phyloP scores from a whole-genome alignment of 768 basidiomycete genomes.

The Trametopsis cervina region DNA sequence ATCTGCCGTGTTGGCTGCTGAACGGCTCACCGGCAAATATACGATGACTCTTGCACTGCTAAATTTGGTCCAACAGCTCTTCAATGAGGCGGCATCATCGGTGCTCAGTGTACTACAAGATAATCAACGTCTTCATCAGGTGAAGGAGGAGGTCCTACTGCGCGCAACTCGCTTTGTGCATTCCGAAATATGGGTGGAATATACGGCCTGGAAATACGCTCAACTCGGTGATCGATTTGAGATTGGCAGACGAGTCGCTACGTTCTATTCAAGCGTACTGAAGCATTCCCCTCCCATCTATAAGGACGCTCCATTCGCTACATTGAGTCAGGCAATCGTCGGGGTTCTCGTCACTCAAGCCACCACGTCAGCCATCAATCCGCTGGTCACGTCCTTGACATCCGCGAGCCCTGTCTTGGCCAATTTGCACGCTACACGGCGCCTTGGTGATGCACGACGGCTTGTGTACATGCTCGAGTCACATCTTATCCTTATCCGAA shows the following conservation, averaged over 20 bases:
- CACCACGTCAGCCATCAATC: slow-evolving; percentile 74
- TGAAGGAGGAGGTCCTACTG: slow-evolving; percentile 81
- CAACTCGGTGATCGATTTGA: slow-evolving; percentile 80
- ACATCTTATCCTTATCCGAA: slow-evolving; percentile 52
- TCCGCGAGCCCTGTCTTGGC: slow-evolving; percentile 51
- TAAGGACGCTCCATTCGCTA: slow-evolving; percentile 49
- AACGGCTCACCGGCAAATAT: slow-evolving; percentile 68
- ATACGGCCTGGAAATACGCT: slow-evolving; percentile 79
- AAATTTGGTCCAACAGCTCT: slow-evolving; percentile 67
- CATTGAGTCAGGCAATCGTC: slow-evolving; percentile 54
- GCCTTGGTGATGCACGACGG: slow-evolving; percentile 62
- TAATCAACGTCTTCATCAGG: slow-evolving; percentile 53
- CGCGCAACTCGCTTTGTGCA: slow-evolving; percentile 76
- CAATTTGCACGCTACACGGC: slow-evolving; percentile 53
- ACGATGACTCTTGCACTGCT: slow-evolving; percentile 78
- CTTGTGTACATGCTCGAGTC: slow-evolving; percentile 65
- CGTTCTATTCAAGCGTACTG: slow-evolving; percentile 62
- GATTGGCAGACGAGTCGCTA: slow-evolving; percentile 61
- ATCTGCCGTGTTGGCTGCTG: slow-evolving; percentile 59
- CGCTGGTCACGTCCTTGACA: slow-evolving; percentile 66
- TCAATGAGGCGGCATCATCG: slow-evolving; percentile 63
- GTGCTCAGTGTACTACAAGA: slow-evolving; percentile 40
- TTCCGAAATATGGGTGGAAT: slow-evolving; percentile 83
- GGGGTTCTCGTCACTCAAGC: slow-evolving; percentile 71
- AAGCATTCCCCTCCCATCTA: slow-evolving; percentile 50